These are phyloP conservation scores for Cladosporium velox DNA, from an alignment of 2,329 filamentous ascomycete genomes.

Conservation along the genomic window DNA sequence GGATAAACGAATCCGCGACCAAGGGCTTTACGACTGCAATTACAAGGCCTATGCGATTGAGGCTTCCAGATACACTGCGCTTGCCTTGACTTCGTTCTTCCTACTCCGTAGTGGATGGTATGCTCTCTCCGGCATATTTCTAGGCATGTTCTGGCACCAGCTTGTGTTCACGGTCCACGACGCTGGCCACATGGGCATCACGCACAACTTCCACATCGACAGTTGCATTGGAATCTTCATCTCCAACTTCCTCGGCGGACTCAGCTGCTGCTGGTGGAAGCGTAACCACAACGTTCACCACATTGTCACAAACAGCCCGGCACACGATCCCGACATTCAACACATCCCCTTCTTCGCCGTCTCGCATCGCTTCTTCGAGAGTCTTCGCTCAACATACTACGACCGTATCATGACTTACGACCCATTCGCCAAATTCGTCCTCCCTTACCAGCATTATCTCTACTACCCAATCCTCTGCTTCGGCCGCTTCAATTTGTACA, in stretches of 20 bases:
- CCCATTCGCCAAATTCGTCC: conserved; percentile 58
- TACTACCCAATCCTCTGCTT: conserved; percentile 68
- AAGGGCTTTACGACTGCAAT: conserved; percentile 81
- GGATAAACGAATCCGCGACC: conserved; percentile 68
- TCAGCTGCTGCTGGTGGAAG: conserved; percentile 98
- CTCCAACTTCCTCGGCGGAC: conserved; percentile 83
- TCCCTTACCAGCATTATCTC: conserved; percentile 64
- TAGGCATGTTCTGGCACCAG: conserved; percentile 91
- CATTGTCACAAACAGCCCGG: conserved; percentile 90
- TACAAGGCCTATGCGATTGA: conserved; percentile 80
- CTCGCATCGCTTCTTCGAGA: conserved; percentile 65
- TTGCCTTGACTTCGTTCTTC: conserved; percentile 63
- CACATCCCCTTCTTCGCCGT: conserved; percentile 71
- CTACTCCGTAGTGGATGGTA: conserved; percentile 48
- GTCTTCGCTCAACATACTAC: conserved; percentile 66
- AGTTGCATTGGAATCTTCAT: conserved; percentile 85
- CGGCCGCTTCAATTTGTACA: conserved; percentile 72
- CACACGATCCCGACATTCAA: conserved; percentile 93
- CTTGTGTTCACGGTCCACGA: conserved; percentile 93
- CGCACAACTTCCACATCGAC: conserved; percentile 82
- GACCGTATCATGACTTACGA: conserved; percentile 66
- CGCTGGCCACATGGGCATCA: conserved; percentile 96
- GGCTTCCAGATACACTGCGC: conserved; percentile 66
- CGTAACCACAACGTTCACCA: conserved; percentile 94
- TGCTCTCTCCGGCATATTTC: conserved; percentile 66